These are phyloP conservation scores for Euphorbia peplus DNA, from an alignment of 345 rosid genomes.

Conservation along the genomic window DNA sequence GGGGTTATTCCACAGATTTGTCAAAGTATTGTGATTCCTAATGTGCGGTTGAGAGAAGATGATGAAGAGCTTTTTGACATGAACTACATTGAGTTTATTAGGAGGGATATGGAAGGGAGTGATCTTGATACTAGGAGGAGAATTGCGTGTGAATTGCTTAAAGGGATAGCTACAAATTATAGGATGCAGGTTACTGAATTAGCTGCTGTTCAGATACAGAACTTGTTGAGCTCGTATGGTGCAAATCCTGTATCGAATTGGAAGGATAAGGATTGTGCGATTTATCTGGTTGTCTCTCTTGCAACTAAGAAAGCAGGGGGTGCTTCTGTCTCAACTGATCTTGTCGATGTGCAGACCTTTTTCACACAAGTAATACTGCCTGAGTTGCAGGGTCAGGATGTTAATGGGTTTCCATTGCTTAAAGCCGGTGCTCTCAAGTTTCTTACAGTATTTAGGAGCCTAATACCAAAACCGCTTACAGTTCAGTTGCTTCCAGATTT, in stretches of 20 bases:
- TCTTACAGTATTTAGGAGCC: conserved; percentile 73
- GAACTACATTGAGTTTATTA: conserved; percentile 90
- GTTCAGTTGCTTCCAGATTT: conserved; percentile 65
- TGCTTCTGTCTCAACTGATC: conserved; percentile 75
- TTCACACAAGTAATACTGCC: conserved; percentile 72
- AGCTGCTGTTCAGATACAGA: conserved; percentile 76
- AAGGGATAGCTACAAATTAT: conserved; percentile 88
- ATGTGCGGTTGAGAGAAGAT: conserved; percentile 87
- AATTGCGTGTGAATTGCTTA: conserved; percentile 92
- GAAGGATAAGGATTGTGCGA: conserved; percentile 98
- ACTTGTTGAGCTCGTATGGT: conserved; percentile 54
- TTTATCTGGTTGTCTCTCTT: conserved; percentile 87
- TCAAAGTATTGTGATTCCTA: conserved; percentile 87
- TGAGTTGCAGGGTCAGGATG: conserved; percentile 73
- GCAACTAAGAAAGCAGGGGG: conserved; percentile 85
- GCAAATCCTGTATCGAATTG: conserved; percentile 71
- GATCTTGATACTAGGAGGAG: conserved; percentile 97
- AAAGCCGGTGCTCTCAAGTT: conserved; percentile 96
- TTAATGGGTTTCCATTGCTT: conserved; percentile 78
- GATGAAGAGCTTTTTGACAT: conserved; percentile 97
- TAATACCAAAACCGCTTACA: conserved; percentile 64
- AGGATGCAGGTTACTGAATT: conserved; percentile 59
- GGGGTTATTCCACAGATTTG: conserved; percentile 81
- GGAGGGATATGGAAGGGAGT: conserved; percentile 99
- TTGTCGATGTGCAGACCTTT: conserved; percentile 80